These are phyloP conservation scores for Quercus phellos DNA, from an alignment of 331 rosid genomes.

Conservation along the genomic window DNA sequence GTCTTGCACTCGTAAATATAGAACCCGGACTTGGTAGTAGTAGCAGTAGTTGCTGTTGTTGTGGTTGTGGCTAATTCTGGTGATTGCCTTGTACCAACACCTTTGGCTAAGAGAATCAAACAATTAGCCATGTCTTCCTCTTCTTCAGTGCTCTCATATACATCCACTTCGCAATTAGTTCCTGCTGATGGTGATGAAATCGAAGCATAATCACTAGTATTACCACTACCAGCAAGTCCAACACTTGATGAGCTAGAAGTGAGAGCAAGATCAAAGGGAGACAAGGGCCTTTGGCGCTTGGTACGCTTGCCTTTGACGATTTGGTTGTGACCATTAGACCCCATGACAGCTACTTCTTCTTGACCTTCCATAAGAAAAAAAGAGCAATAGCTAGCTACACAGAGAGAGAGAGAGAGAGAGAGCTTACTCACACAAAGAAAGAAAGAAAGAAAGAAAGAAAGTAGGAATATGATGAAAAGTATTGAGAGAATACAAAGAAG, in stretches of 20 bases:
- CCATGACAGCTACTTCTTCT: conserved; percentile 24
- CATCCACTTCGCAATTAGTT: background rate
- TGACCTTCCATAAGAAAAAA: conserved; percentile 29
- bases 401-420: background rate
- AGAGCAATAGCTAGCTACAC: background rate
- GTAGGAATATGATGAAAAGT: conserved; percentile 1
- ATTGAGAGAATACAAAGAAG: background rate
- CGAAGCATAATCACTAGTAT: conserved; percentile 31
- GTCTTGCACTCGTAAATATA: conserved; percentile 82
- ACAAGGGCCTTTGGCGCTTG: conserved; percentile 45
- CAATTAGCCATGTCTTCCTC: conserved; percentile 97
- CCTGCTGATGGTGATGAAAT: conserved; percentile 42
- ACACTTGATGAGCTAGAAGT: conserved; percentile 52
- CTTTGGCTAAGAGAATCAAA: conserved; percentile 78
- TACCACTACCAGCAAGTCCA: background rate
- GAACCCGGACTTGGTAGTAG: conserved; percentile 23
- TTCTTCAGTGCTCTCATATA: conserved; percentile 51
- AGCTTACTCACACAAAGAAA: background rate
- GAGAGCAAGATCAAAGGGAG: conserved; percentile 28
- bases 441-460: background rate
- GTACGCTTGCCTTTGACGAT: conserved; percentile 54
- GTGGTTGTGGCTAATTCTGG: too few relatives aligned
- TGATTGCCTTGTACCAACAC: background rate
- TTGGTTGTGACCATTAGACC: conserved; percentile 19
- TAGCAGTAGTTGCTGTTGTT: background rate